A percentile compares a stretch with the other conserved stretches of the same genome.
phyloP scores from a whole-genome alignment of 305 asterid genomes.

The Solanum hybrid region DNA sequence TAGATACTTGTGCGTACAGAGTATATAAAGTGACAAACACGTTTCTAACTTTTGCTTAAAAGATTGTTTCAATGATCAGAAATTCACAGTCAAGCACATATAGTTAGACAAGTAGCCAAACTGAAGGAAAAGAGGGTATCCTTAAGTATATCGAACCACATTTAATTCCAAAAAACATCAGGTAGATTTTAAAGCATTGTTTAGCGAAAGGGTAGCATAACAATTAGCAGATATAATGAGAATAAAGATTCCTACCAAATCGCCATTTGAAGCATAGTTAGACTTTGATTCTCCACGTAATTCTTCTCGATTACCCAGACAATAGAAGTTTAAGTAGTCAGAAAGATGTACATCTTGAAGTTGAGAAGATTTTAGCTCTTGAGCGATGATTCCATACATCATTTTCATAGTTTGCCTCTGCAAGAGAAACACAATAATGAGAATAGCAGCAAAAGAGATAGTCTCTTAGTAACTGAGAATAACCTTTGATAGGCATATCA shows the following conservation, averaged over 20 bases:
- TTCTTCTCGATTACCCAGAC: slow-evolving; percentile 89
- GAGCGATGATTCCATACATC: slow-evolving; percentile 79
- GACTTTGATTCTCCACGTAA: slow-evolving; percentile 11
- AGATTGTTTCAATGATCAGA: background rate
- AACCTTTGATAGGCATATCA: background rate
- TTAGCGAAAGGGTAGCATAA: background rate
- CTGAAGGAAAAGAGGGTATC: background rate
- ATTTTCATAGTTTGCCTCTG: slow-evolving; percentile 90
- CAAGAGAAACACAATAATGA: slow-evolving; percentile 5
- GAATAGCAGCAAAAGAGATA: background rate
- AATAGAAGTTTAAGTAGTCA: slow-evolving; percentile 83
- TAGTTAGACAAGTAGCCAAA: background rate
- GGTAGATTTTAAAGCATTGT: background rate
- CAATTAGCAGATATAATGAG: background rate
- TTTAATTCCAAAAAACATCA: background rate
- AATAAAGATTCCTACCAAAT: slow-evolving; percentile 23
- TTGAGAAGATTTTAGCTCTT: slow-evolving; percentile 45
- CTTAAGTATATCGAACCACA: background rate
- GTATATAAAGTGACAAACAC: background rate
- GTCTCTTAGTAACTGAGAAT: background rate
- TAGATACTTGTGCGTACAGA: background rate
- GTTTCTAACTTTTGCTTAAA: background rate
- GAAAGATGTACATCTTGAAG: slow-evolving; percentile 53
- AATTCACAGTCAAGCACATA: background rate
- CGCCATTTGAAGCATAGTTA: slow-evolving; percentile 17